Base-by-base conservation (phyloP, 2,329 filamentous ascomycete species). In the Coccinonectria pachysandricola region DNA sequence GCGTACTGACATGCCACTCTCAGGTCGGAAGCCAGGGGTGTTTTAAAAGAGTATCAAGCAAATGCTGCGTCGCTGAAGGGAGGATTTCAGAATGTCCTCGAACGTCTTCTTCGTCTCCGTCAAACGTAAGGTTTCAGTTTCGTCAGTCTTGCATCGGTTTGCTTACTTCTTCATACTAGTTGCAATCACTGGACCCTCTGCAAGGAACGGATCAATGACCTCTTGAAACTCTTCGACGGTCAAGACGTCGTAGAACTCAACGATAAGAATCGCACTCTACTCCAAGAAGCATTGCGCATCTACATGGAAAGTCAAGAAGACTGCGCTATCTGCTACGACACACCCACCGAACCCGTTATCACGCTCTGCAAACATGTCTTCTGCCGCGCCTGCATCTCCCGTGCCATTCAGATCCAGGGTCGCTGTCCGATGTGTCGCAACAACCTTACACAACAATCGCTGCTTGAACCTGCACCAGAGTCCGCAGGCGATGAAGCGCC, bases 141-240 rank as follows among this genome's bases (percentile, higher is more conserved):
- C 10, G n/a, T 4, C 4, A 11, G 5, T 8, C 3, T 3, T 17
- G 3, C 10, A 3, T 15, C 10, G 8, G 7, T 15, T 15, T 20
- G 12, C 39, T 44, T n/a, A 43, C 14, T 12, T 12, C n/a, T 8
- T n/a, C n/a, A n/a, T n/a, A n/a, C n/a, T 30, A 68, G 64, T 8
- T 94, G 86, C 55, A 86, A 88, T 39, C 86, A 93, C 50, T 92
- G 84, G 83, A 77, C 79, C 7, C 67, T 95, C 8, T 84, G 82
- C 46, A 79, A 76, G 25, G 66, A 79, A 16, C 75, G 82, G 8
- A 66, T 92, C n/a, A 68, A 71, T 7, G 71, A 75, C n/a, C 65
- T 93, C 12, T 63, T 88, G 47, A 62, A 69, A 12, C 60, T 82
- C 2, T 63, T 92, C 3, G 78, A 83, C 21, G 65, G 71, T 10